Evolutionary conservation across 768 basidiomycete species (phyloP).

Genomic region (Rhodosporidiobolus sp.): DNA sequence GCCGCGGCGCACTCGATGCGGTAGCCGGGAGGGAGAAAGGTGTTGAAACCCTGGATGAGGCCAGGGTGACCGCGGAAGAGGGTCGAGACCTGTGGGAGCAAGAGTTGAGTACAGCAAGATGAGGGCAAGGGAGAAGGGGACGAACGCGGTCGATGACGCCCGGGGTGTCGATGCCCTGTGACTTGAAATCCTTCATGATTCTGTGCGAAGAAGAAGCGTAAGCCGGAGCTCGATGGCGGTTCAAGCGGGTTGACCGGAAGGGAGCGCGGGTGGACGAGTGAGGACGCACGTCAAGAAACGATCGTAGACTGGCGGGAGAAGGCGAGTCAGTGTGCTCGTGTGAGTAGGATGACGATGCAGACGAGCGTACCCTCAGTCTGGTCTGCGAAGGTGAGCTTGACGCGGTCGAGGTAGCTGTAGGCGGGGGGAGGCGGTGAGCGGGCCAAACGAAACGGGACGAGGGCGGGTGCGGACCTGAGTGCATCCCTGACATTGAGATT

Average conservation of each 20-base stretch:
- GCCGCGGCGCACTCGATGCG: slow-evolving; percentile 65
- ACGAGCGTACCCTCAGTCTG: slow-evolving; percentile 31
- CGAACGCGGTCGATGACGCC: slow-evolving; percentile 78
- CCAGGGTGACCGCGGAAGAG: slow-evolving; percentile 85
- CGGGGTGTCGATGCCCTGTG: slow-evolving; percentile 95
- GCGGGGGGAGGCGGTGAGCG: background rate
- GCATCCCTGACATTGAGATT: slow-evolving; percentile 39
- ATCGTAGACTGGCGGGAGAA: slow-evolving; percentile 28
- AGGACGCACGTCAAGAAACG: slow-evolving; percentile 38
- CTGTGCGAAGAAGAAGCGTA: slow-evolving; percentile 50
- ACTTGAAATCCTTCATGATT: slow-evolving; percentile 99
- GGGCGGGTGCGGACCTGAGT: slow-evolving; percentile 13
- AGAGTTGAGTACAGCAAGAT: background rate
- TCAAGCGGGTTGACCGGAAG: background rate
- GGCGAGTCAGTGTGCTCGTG: background rate
- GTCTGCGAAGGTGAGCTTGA: slow-evolving; percentile 47
- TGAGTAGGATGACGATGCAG: no score
- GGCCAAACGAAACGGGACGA: background rate
- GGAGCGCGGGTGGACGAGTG: slow-evolving; percentile 58
- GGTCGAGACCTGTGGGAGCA: slow-evolving; percentile 60
- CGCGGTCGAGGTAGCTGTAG: slow-evolving; percentile 46
- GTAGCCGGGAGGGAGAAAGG: slow-evolving; percentile 90
- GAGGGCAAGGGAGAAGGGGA: background rate
- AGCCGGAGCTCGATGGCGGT: background rate
- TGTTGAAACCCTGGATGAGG: slow-evolving; percentile 97